Conservation (phyloP, 805 yeast species). For the Yamadazyma philogaea region DNA sequence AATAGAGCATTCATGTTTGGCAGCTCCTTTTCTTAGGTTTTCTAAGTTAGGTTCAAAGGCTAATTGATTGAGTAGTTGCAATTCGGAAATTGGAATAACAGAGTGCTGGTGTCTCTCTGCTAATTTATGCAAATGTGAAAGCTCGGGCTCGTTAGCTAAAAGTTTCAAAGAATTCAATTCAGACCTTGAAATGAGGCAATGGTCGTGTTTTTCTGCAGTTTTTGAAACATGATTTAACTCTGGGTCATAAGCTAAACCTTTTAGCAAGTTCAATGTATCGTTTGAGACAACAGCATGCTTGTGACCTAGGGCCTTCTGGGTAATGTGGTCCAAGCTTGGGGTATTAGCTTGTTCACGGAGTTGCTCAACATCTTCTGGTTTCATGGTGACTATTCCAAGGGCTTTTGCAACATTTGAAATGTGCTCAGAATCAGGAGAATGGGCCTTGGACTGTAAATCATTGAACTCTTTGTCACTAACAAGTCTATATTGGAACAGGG, state of each 20-base stretch:
- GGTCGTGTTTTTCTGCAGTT: slow-evolving; percentile 1
- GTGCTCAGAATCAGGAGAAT: slow-evolving; percentile 16
- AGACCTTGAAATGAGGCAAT: slow-evolving; percentile 8
- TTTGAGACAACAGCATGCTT: slow-evolving; percentile 14
- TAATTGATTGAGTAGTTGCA: slow-evolving; percentile 15
- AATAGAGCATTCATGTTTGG: neutral
- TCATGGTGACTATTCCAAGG: slow-evolving; percentile 10
- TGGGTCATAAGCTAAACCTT: slow-evolving; percentile 8
- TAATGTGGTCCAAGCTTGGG: slow-evolving; percentile 18
- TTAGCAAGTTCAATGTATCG: slow-evolving; percentile 13
- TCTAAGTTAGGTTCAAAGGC: slow-evolving; percentile 18
- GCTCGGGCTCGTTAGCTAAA: slow-evolving; percentile 7
- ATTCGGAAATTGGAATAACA: slow-evolving; percentile 20
- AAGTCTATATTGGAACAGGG: slow-evolving; percentile 9
- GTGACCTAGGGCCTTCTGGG: slow-evolving; percentile 14
- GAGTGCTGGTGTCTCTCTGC: slow-evolving; percentile 17
- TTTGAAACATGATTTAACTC: slow-evolving; percentile 8
- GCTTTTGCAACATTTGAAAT: slow-evolving; percentile 11
- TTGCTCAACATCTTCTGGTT: slow-evolving; percentile 3
- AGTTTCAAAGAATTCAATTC: slow-evolving; percentile 14
- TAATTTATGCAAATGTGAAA: slow-evolving; percentile 9
- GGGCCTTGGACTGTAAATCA: slow-evolving; percentile 16
- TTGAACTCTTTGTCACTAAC: slow-evolving; percentile 13
- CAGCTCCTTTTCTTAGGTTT: slow-evolving; percentile 20
- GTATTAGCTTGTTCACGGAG: slow-evolving; percentile 1